Evolutionary conservation across 495 filamentous ascomycete species (phyloP), one percentile per base, ranked within the genome.

Genomic region (Aspergillus leporis): DNA sequence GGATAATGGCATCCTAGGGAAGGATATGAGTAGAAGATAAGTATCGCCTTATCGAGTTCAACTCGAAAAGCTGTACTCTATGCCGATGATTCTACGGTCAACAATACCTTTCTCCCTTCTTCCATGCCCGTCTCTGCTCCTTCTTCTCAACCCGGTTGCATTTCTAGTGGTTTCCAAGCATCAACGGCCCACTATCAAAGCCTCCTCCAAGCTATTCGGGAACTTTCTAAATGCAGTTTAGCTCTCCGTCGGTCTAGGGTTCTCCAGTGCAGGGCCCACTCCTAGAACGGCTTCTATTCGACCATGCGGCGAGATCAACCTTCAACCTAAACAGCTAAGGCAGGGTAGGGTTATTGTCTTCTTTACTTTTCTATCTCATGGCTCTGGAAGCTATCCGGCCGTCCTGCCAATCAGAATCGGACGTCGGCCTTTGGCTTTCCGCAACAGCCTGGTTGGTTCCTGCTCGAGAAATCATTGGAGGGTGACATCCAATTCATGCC

Each of bases 341-440:
- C 28, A 12, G 18, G 45, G 34, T 46, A 53, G 50, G 50, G 52
- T 43, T 25, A n/a, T 48, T 50, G 28, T 55, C 45, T 50, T 55
- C 31, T 41, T 32, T 47, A 10, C 53, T 49, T 50, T 58, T 49
- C 53, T 40, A 47, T 43, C 28, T 53, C 47, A 57, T 47, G 47
- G 49, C 18, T 38, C 22, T 53, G 48, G 36, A 52, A 49, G 14
- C 53, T 43, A 22, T 25, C n/a, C 31, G 34, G 9, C 47, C 13
- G 12, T 18, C 25, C 49, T 51, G 53, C 59, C 47, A 61, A 61
- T 61, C 53, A 61, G 45, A 36, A 38, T 16, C 8, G 38, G 40
- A 0, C 47, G 23, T 56, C 59, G 48, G 53, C 23, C 48, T 60
- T 47, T 56, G 52, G 19, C 43, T 47, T 30, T 38, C 21, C 41